Evolutionary conservation across 441 rosid species (phyloP).

Genomic region (Erysimum cheiri): DNA sequence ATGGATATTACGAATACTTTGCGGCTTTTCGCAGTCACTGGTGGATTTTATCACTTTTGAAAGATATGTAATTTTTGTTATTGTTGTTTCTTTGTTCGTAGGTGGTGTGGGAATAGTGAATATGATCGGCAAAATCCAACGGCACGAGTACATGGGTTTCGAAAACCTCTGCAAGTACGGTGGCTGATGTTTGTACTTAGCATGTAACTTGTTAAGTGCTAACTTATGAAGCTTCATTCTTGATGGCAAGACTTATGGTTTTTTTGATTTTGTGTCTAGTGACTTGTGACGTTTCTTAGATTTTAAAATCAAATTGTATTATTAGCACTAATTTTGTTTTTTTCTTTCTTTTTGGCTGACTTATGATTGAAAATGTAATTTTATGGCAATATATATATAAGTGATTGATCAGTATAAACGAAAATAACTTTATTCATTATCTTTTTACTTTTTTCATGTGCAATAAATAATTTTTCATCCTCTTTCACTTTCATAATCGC

Average conservation of each 20-base stretch:
- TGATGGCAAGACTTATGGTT: background rate
- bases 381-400: background rate
- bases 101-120: constrained; percentile 74
- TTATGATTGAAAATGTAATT: background rate
- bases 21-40: background rate
- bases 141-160: constrained; percentile 73
- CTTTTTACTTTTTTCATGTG: background rate
- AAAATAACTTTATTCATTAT: background rate
- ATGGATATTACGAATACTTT: background rate
- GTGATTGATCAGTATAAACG: background rate
- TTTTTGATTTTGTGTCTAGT: constrained; percentile 3
- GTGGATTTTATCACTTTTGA: background rate
- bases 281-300: background rate
- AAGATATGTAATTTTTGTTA: background rate
- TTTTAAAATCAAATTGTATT: constrained; percentile 7
- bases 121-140: constrained; percentile 55
- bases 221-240: background rate
- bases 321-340: background rate
- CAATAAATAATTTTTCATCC: no score
- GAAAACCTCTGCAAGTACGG: constrained; percentile 71
- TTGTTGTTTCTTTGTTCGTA: constrained; percentile 27
- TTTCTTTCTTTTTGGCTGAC: background rate
- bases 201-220: background rate
- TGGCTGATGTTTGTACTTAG: constrained; percentile 21
- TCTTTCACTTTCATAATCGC: background rate